Conservation (phyloP, 1,284 basidiomycete genomes). For the Sutorius eximius region DNA sequence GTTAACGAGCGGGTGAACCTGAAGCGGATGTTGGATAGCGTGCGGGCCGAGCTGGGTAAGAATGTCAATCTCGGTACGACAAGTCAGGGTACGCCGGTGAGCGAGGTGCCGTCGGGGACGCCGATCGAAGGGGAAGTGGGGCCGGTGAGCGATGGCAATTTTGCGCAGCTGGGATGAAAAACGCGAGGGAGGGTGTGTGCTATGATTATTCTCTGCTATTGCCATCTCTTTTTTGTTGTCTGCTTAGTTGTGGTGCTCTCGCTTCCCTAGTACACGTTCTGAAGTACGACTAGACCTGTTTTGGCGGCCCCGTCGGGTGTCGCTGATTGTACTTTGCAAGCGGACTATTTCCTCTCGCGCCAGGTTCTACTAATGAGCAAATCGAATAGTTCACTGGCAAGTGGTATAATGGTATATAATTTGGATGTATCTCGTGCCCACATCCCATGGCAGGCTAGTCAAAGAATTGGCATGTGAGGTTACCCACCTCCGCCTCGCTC, state of each 20-base stretch:
- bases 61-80: constrained; percentile 48
- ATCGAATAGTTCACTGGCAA: too few relatives aligned
- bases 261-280: constrained; percentile 6
- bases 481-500: constrained; percentile 8
- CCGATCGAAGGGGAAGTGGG: constrained; percentile 43
- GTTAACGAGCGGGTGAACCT: constrained; percentile 65
- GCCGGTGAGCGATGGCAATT: constrained; percentile 46
- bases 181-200: neutral
- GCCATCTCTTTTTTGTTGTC: constrained; percentile 14
- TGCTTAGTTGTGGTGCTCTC: constrained; percentile 9
- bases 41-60: constrained; percentile 61
- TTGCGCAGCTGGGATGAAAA: constrained; percentile 42
- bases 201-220: constrained; percentile 33
- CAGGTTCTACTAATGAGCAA: too few relatives aligned
- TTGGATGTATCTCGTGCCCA: neutral
- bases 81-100: constrained; percentile 56
- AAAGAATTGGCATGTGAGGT: constrained; percentile 12
- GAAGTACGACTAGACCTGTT: constrained; percentile 22
- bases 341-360: neutral
- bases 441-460: constrained; percentile 13
- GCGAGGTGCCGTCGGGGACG: constrained; percentile 46
- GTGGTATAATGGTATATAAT: neutral
- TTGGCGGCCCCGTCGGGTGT: neutral
- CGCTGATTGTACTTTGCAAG: neutral
- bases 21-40: constrained; percentile 64